Evolutionary conservation across 805 yeast genomes (phyloP), one percentile per base, ranked within the genome.

Genomic region (Ogataea methanolica): DNA sequence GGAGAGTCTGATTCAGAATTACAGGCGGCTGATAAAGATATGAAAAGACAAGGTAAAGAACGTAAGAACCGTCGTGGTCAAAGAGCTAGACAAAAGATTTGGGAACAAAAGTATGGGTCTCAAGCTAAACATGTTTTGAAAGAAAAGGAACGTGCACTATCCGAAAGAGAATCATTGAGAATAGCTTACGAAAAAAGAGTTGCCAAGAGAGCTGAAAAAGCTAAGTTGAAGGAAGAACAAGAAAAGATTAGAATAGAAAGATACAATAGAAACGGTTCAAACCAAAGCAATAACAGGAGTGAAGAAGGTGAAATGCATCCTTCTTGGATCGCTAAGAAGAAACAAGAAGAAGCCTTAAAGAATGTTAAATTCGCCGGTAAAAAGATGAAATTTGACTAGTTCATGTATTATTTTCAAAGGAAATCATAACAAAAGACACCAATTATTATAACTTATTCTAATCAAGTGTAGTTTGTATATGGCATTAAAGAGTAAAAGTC

Each of bases 1-100:
- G 96, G 86, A 2, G 72, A 66, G 41, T 83, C 88, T 1, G 95
- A 87, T 34, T 80, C 75, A 15, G 74, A 72, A 33, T 46, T 53
- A 11, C 51, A 42, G 8, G 75, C 73, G 15, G 61, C 61, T 3
- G 70, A 70, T 46, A 66, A 73, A 58, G 83, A 78, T 57, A 63
- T 70, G 41, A 76, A 80, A 47, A 73, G 71, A 41, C 69, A 74
- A 4, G 80, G 83, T 1, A 61, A 77, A 29, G 69, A 66, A 51
- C 78, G 92, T 53, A 89, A 90, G 58, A 94, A 94, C 66, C 77
- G 99, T 69, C 81, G 97, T 66, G 99, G 99, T 23, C 99, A 94
- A 71, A 76, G 98, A 50, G 99, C 97, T 1, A 82, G 99, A 70
- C 94, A 92, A 65, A 85, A 87, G 73, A 89, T 94, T 44, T 94